Evolutionary conservation across 352 stramenopile genomes (phyloP), one percentile per base, ranked within the genome.

Genomic region (Phytophthora pisi): DNA sequence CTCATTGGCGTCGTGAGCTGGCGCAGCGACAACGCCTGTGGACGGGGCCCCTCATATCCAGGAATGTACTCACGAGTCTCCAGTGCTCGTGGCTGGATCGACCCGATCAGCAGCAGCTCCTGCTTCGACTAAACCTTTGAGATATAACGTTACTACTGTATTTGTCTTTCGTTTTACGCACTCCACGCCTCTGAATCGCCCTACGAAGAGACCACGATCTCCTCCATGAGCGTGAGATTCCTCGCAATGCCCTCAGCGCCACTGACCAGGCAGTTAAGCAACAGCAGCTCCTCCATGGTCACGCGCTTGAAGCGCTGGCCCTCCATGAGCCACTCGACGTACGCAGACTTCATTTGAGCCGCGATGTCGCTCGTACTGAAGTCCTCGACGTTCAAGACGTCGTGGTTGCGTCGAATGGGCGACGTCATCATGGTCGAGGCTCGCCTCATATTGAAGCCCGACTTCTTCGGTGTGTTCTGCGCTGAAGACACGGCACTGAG

Each of bases 181-280:
- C 28, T n/a, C 36, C 11, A 49, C 50, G 46, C 50, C 34, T 16
- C 13, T 40, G 26, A 31, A 31, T 31, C 28, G 28, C 26, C 26
- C 31, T 30, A 92, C 1, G 81, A 84, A 15, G 80, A 75, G 15
- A 92, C 74, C 24, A 90, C 78, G 61, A 92, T 91, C 58, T 94
- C 82, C 74, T 92, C 84, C 69, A 94, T 81, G 7, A 77, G 67
- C 30, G 87, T 90, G 5, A 95, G 66, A 30, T 90, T 89, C 11
- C 69, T 78, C 2, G 85, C 87, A 56, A 95, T 92, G 38, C 85
- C 84, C 18, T 92, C 83, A n/a, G 85, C 83, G 9, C 83, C 87
- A 52, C 85, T 93, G n/a, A 95, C 82, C 20, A 95, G 68, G 53
- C 87, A 95, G 56, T 92, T 95, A 26, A 95, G 76, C 42, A 95